phyloP scores from a whole-genome alignment of 1,284 basidiomycete genomes.

The Tylopilus sp. region DNA sequence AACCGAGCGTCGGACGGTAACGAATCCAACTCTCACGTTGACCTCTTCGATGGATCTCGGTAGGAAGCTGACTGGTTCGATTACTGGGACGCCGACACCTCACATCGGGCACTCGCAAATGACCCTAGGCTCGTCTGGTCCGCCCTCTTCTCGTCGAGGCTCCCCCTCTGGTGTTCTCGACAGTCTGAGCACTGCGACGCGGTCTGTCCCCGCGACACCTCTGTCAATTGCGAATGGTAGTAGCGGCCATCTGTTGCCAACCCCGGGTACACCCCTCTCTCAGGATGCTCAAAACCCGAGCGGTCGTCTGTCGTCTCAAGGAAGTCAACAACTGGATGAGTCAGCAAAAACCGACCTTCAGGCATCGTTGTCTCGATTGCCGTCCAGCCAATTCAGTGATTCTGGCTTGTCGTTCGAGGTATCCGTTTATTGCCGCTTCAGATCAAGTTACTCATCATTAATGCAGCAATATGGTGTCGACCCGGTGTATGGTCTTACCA shows the following conservation, averaged over 20 bases:
- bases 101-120: slow-evolving; percentile 58
- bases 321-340: slow-evolving; percentile 46
- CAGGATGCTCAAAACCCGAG: slow-evolving; percentile 57
- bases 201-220: slow-evolving; percentile 75
- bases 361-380: slow-evolving; percentile 64
- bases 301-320: slow-evolving; percentile 56
- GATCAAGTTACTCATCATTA: slow-evolving; percentile 10
- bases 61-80: slow-evolving; percentile 42
- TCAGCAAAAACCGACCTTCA: slow-evolving; percentile 55
- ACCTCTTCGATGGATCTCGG: slow-evolving; percentile 52
- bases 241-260: slow-evolving; percentile 53
- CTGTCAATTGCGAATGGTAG: slow-evolving; percentile 48
- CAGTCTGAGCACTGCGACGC: slow-evolving; percentile 55
- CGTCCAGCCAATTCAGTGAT: slow-evolving; percentile 57
- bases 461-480: slow-evolving; percentile 55
- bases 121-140: slow-evolving; percentile 41
- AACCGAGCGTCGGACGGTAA: slow-evolving; percentile 61
- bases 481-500: slow-evolving; percentile 53
- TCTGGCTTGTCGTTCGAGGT: slow-evolving; percentile 57
- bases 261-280: slow-evolving; percentile 64
- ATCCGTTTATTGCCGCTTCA: slow-evolving; percentile 1
- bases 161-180: slow-evolving; percentile 66
- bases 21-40: slow-evolving; percentile 66
- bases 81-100: slow-evolving; percentile 60
- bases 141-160: slow-evolving; percentile 57